Conservation (phyloP, 371 early-diverging fungal species). For the Mucor racemosus region DNA sequence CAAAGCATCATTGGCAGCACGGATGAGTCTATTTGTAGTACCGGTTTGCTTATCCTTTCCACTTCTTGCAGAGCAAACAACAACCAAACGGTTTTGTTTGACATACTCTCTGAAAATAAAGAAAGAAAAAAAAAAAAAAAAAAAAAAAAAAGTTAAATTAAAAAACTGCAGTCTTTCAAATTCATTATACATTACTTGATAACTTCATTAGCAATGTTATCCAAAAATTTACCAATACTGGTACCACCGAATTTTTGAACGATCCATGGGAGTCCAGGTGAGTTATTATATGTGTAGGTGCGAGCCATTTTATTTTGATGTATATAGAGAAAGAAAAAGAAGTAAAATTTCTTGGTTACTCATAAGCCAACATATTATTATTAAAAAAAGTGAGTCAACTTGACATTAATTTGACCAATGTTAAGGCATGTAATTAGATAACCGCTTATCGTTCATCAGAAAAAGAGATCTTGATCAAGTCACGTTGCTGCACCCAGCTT, state of each 20-base stretch:
- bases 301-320: conserved; percentile 16
- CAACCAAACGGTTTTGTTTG: conserved; percentile 69
- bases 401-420: conserved; percentile 33
- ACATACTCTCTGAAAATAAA: conserved; percentile 49
- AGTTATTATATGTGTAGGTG: conserved; percentile 28
- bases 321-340: conserved; percentile 19
- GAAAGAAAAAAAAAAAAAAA: not conserved
- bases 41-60: conserved; percentile 78
- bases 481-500: not conserved
- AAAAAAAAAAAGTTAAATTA: not conserved
- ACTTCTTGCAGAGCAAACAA: conserved; percentile 86
- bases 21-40: conserved; percentile 75
- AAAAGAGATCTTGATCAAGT: conserved; percentile 2
- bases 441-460: conserved; percentile 16
- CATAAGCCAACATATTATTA: not conserved
- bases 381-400: conserved; percentile 34
- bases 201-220: conserved; percentile 62
- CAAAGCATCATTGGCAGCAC: conserved; percentile 75
- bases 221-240: conserved; percentile 82
- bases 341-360: conserved; percentile 12
- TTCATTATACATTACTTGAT: conserved; percentile 47
- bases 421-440: conserved; percentile 8
- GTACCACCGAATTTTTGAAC: conserved; percentile 92
- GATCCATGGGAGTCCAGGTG: conserved; percentile 60
- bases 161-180: not conserved